A percentile compares a stretch with the other conserved stretches of the same genome.
phyloP scores from a whole-genome alignment of 441 rosid species.

The Bruguiera hainesii region DNA sequence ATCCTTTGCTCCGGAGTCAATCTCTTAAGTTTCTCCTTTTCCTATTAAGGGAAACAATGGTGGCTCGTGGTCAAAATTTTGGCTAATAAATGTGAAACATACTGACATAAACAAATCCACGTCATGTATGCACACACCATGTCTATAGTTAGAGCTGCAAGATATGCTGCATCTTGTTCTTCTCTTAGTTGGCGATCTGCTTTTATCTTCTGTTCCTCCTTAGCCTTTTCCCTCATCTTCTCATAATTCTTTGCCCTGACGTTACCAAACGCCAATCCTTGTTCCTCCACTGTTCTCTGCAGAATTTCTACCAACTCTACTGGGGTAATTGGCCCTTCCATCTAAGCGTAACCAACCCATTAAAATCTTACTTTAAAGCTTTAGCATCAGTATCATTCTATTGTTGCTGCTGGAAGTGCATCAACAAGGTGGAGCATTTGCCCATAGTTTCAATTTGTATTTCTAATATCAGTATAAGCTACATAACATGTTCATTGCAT shows the following conservation, averaged over 20 bases:
- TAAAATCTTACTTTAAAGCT: too few relatives aligned
- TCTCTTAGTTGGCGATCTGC: constrained; percentile 45
- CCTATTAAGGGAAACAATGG: constrained; percentile 20
- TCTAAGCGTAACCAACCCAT: constrained; percentile 22
- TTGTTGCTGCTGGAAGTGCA: too few relatives aligned
- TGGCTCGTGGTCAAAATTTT: neutral
- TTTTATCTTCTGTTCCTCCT: constrained; percentile 38
- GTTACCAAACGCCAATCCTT: constrained; percentile 46
- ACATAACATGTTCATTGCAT: too few relatives aligned
- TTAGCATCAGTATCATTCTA: too few relatives aligned
- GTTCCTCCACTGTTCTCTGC: constrained; percentile 59
- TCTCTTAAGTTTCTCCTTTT: constrained; percentile 37
- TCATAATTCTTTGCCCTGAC: constrained; percentile 19
- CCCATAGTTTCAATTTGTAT: too few relatives aligned
- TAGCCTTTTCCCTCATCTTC: constrained; percentile 27
- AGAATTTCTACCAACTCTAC: constrained; percentile 53
- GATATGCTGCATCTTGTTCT: constrained; percentile 57
- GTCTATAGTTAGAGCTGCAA: constrained; percentile 47
- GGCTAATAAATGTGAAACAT: neutral
- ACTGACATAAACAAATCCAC: neutral
- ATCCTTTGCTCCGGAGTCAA: constrained; percentile 15
- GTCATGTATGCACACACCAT: constrained; percentile 28
- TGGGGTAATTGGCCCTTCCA: constrained; percentile 57
- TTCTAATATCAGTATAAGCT: too few relatives aligned
- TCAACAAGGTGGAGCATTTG: too few relatives aligned